These are phyloP conservation scores for Penicillium janthinellum DNA, from an alignment of 2,329 filamentous ascomycete genomes.

Conservation along the genomic window DNA sequence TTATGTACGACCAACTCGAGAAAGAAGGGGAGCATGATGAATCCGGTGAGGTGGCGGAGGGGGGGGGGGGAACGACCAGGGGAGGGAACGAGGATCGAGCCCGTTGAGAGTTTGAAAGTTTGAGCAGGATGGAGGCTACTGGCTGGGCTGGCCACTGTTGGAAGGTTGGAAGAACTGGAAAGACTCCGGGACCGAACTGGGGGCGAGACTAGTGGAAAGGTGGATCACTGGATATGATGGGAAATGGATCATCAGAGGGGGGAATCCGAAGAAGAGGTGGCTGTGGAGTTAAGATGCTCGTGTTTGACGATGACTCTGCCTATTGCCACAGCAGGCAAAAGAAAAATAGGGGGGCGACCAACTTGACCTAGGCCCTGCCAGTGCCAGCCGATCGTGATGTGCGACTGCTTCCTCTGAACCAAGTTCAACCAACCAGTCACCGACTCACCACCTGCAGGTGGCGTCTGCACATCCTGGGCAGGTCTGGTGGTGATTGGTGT, in stretches of 20 bases:
- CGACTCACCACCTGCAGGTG: slow-evolving; percentile 13
- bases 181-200: neutral
- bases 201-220: neutral
- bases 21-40: neutral
- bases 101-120: neutral
- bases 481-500: neutral
- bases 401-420: neutral
- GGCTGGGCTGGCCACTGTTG: neutral
- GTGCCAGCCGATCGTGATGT: slow-evolving; percentile 14
- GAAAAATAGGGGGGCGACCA: neutral
- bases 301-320: neutral
- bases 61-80: neutral
- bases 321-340: neutral
- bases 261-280: neutral
- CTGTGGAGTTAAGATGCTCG: neutral
- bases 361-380: no score
- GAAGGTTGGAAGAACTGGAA: neutral
- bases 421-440: slow-evolving; percentile 6
- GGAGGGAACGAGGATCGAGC: neutral
- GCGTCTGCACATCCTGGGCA: slow-evolving; percentile 10
- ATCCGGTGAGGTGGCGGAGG: slow-evolving; percentile 12
- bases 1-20: no score
- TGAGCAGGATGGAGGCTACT: neutral
- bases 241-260: neutral
- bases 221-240: neutral